Evolutionary conservation across 2,329 filamentous ascomycete species (phyloP).

Genomic region (Fusarium nelsonii): DNA sequence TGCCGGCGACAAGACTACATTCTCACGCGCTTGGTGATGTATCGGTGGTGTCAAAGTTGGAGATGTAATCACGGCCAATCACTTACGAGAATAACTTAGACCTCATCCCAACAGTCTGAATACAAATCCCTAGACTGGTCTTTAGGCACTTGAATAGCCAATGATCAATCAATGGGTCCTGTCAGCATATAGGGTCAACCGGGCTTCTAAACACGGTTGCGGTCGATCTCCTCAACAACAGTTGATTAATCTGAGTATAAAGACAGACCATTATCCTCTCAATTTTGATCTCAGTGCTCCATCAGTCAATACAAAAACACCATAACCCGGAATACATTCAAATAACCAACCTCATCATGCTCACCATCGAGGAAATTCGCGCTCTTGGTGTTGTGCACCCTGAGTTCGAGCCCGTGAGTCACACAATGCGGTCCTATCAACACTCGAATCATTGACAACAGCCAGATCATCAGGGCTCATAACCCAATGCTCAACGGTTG

Average conservation of each 20-base stretch:
- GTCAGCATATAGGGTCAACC: background rate
- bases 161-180: background rate
- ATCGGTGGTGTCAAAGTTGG: background rate
- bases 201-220: background rate
- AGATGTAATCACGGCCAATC: conserved; percentile 15
- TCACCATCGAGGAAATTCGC: conserved; percentile 44
- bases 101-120: background rate
- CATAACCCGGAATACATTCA: too few relatives aligned
- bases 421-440: background rate
- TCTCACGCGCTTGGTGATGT: conserved; percentile 13
- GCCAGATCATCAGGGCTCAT: conserved; percentile 26
- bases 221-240: conserved; percentile 10
- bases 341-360: conserved; percentile 30
- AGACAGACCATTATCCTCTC: background rate
- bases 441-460: conserved; percentile 5
- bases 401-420: conserved; percentile 34
- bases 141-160: background rate
- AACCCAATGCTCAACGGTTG: conserved; percentile 41
- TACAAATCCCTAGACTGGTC: background rate
- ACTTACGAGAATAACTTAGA: background rate
- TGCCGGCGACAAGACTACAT: conserved; percentile 14
- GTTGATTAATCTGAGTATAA: conserved; percentile 10
- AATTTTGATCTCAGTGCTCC: background rate
- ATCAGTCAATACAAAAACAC: background rate
- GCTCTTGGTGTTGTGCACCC: conserved; percentile 40